Evolutionary conservation across 2,329 filamentous ascomycete genomes (phyloP), one percentile per base, ranked within the genome.

Genomic region (Trichocomaceae sp.): DNA sequence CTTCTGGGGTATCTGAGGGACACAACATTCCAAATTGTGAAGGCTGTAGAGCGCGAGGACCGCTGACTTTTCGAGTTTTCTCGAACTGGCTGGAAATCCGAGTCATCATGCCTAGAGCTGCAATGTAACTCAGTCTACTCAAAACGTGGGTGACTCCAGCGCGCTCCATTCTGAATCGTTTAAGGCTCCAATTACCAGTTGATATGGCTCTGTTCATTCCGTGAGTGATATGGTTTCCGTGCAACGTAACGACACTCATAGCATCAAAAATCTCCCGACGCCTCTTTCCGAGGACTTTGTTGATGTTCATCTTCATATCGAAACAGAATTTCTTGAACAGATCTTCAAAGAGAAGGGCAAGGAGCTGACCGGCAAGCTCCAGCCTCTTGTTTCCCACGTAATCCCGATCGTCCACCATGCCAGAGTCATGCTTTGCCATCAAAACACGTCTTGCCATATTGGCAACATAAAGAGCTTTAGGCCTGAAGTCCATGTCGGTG

Each of bases 21-120:
- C 93, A 99, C 53, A 99, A 79, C 91, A 99, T 96, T 63, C 93
- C 93, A 76, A 96, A 99, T 63, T 99, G 93, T 0, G 93, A 99
- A 6, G 93, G 91, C 67, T 99, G 93, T 48, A 99, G 79, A 17
- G 95, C 93, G 81, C 93, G 86, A 64, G 95, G 93, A 61, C 95
- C 95, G 67, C 86, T 91, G 58, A 99, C 91, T 73, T 99, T 99
- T 63, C 93, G 79, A 2, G 93, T 97, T 79, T 99, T 99, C 70
- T 99, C 93, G 66, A 99, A 99, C 75, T 99, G 93, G 80, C 88
- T 95, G 70, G 87, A 93, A 66, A 99, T 97, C 71, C 93, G 83
- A 13, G 93, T 99, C 93, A 99, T 99, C 95, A 99, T 99, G 59
- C 95, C 95, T 26, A 99, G 82, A 26, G 93, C 93, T 59, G 87